Conservation (phyloP, 169 alveolate species). For the Plasmodium coatneyi region DNA sequence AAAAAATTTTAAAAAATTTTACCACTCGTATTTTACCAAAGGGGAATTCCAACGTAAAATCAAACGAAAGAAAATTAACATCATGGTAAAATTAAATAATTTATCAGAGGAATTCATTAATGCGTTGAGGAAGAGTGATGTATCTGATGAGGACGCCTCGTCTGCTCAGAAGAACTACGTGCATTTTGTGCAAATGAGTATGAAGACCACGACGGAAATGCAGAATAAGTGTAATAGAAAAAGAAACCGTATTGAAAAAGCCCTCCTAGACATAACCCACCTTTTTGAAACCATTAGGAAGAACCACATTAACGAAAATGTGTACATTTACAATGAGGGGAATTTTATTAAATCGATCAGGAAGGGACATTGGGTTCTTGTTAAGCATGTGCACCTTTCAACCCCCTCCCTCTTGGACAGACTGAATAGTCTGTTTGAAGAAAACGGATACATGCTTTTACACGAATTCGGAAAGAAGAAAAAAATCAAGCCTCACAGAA, state of each 20-base stretch:
- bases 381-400: constrained; percentile 92
- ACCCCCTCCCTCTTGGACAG: constrained; percentile 95
- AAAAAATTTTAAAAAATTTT: background rate
- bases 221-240: background rate
- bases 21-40: constrained; percentile 5
- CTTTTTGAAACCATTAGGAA: constrained; percentile 8
- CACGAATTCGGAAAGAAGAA: constrained; percentile 88
- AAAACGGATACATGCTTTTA: constrained; percentile 80
- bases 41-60: background rate
- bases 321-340: constrained; percentile 88
- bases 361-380: constrained; percentile 93
- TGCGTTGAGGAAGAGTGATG: background rate
- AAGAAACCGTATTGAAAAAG: background rate
- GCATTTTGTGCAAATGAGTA: background rate
- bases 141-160: background rate
- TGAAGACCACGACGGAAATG: background rate
- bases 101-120: background rate
- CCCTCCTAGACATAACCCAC: background rate
- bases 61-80: background rate
- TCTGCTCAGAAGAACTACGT: background rate
- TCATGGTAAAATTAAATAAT: constrained; percentile 6
- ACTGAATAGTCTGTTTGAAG: constrained; percentile 94
- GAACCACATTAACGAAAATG: constrained; percentile 69
- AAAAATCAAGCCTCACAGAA: constrained; percentile 87
- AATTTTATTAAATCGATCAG: constrained; percentile 90